Conservation (phyloP, 306 rosid species). For the Astragalus membranaceus region DNA sequence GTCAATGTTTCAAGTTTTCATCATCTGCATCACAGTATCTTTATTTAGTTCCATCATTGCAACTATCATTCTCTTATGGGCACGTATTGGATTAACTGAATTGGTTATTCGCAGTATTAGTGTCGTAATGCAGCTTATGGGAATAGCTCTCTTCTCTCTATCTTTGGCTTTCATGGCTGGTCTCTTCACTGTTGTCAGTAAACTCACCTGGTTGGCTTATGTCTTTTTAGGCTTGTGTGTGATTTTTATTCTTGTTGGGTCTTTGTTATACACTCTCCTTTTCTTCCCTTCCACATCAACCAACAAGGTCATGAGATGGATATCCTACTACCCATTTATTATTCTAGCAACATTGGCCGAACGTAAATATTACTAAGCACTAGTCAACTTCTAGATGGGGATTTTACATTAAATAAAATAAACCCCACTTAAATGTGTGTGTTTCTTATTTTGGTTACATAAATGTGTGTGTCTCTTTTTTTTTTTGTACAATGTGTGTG, state of each 20-base stretch:
- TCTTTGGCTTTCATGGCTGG: constrained; percentile 31
- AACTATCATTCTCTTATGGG: constrained; percentile 30
- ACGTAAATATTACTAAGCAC: not conserved
- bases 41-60: constrained; percentile 17
- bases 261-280: not conserved
- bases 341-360: not conserved
- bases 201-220: constrained; percentile 16
- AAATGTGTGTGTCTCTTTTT: too few species aligned
- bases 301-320: not conserved
- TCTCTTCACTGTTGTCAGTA: constrained; percentile 13
- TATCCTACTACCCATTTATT: constrained; percentile 7
- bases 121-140: constrained; percentile 17
- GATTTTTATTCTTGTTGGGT: not conserved
- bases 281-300: not conserved
- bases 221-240: not conserved
- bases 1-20: constrained; percentile 1
- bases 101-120: not conserved
- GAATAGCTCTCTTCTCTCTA: constrained; percentile 10
- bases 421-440: too few species aligned
- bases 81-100: constrained; percentile 6
- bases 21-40: constrained; percentile 25
- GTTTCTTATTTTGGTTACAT: too few species aligned
- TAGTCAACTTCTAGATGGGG: too few species aligned
- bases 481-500: too few species aligned
- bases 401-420: too few species aligned